phyloP scores from a whole-genome alignment of 2,329 filamentous ascomycete genomes.

The Nothopassalora personata region DNA sequence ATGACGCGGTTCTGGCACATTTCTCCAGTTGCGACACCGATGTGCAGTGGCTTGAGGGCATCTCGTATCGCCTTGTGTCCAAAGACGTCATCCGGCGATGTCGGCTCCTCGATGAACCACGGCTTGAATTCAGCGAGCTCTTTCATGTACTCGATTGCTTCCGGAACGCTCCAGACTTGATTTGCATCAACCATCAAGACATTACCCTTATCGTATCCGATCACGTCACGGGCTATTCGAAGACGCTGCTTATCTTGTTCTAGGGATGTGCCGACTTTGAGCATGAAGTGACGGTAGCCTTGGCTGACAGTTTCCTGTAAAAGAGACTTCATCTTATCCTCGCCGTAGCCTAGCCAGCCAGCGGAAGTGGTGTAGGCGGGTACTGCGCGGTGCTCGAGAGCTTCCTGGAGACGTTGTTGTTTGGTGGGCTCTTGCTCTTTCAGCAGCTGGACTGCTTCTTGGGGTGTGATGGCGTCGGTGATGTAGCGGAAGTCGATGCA shows the following conservation, averaged over 20 bases:
- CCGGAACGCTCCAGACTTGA: constrained; percentile 82
- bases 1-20: constrained; percentile 94
- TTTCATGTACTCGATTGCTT: constrained; percentile 83
- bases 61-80: constrained; percentile 82
- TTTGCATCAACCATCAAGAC: constrained; percentile 91
- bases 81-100: constrained; percentile 81
- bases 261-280: constrained; percentile 75
- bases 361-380: constrained; percentile 88
- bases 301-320: constrained; percentile 67
- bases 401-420: constrained; percentile 65
- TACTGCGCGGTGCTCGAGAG: constrained; percentile 67
- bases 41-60: constrained; percentile 66
- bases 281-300: constrained; percentile 82
- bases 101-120: constrained; percentile 86
- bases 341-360: constrained; percentile 85
- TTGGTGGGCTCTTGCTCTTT: constrained; percentile 63
- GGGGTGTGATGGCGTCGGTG: constrained; percentile 82
- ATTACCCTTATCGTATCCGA: constrained; percentile 77
- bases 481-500: constrained; percentile 96
- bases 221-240: constrained; percentile 68
- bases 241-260: constrained; percentile 67
- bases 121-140: constrained; percentile 76
- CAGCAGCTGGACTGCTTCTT: constrained; percentile 71
- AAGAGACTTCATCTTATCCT: constrained; percentile 76
- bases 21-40: constrained; percentile 85